Conservation (phyloP, 371 early-diverging fungal species). For the Conidiobolus incongruus region DNA sequence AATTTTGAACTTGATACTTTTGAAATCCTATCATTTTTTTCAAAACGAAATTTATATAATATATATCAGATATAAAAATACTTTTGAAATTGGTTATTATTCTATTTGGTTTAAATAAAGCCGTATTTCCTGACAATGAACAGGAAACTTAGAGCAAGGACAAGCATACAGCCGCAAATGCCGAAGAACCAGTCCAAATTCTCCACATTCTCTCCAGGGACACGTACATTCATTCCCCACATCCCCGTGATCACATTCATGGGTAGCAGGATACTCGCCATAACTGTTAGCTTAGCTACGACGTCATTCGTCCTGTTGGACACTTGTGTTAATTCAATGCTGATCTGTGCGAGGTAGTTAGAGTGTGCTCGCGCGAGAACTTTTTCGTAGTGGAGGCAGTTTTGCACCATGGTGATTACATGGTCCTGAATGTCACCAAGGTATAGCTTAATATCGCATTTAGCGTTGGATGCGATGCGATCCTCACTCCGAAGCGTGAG, state of each 20-base stretch:
- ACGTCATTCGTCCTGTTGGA: conserved; percentile 80
- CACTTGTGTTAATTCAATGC: conserved; percentile 86
- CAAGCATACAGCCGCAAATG: conserved; percentile 6
- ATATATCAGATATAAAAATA: too few relatives aligned
- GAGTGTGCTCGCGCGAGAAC: conserved; percentile 77
- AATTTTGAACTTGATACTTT: too few relatives aligned
- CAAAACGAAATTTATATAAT: too few relatives aligned
- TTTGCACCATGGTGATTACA: conserved; percentile 78
- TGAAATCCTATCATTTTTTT: too few relatives aligned
- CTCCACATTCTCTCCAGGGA: conserved; percentile 34
- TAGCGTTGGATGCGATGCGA: conserved; percentile 13
- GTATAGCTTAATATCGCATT: conserved; percentile 48
- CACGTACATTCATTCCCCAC: conserved; percentile 79
- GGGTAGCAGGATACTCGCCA: conserved; percentile 84
- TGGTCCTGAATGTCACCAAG: conserved; percentile 91
- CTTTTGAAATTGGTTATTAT: too few relatives aligned
- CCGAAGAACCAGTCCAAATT: conserved; percentile 25
- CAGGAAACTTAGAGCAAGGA: not conserved
- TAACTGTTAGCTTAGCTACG: conserved; percentile 68
- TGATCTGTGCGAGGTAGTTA: conserved; percentile 90
- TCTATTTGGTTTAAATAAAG: not conserved
- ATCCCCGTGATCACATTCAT: conserved; percentile 84
- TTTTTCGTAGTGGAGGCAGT: conserved; percentile 70
- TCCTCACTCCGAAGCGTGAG: conserved; percentile 50
- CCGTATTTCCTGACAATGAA: not conserved